Evolutionary conservation across 306 rosid species (phyloP), one percentile per base, ranked within the genome.

Genomic region (Quercus robur): DNA sequence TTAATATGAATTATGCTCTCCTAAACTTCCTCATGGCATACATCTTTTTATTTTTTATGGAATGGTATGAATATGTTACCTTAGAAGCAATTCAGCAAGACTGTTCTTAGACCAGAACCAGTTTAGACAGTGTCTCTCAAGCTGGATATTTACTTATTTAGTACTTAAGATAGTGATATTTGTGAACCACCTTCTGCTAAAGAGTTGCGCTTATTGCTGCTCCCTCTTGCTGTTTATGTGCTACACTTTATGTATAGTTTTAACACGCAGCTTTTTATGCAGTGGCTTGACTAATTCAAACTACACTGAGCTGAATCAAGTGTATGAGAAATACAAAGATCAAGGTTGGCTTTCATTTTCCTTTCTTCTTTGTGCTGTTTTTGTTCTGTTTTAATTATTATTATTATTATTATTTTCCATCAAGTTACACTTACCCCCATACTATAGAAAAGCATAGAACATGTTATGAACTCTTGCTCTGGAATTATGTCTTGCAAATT

Each of bases 211-310:
- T 75, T 54, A 67, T 77, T 55, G 4, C 52, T 70, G 30, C 35
- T 15, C 49, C 63, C 58, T 64, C 78, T 70, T 30, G 15, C 51
- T 25, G 75, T 21, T 71, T 23, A 41, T 21, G 13, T 21, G 56
- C 31, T 10, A 6, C 58, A 61, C 62, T 52, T 58, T 52, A 0
- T 71, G 21, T 44, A 3, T 10, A 67, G 41, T 17, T 80, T 73
- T 84, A 59, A 77, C 56, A 61, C 61, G 75, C 26, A 3, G 30
- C 68, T 83, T 85, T 71, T 75, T 75, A 84, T 87, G 90, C 91
- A 93, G 99, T 93, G 99, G 99, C 83, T 90, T 95, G 93, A 91
- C 98, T 71, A 91, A 91, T 83, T 91, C 99, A 11, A 95, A 95
- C 82, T 95, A 95, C 91, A 93, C 99, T 3, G 98, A 95, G 88